phyloP scores from a whole-genome alignment of 2,329 filamentous ascomycete genomes.

The Colletotrichum karsti region DNA sequence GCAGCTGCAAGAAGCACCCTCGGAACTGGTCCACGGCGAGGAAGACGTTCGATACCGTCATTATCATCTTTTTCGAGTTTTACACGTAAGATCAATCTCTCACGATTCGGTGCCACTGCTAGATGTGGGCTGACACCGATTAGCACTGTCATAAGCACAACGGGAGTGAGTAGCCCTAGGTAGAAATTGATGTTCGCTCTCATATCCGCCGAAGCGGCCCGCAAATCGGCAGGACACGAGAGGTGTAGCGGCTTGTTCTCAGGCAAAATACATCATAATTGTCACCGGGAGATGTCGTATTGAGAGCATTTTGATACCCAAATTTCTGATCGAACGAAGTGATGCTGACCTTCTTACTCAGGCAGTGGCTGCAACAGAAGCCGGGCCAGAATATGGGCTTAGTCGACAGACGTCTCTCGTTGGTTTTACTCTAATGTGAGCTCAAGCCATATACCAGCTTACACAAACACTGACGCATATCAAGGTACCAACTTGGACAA shows the following conservation, averaged over 20 bases:
- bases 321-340: neutral
- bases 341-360: neutral
- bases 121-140: neutral
- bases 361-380: slow-evolving; percentile 25
- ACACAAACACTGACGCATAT: neutral
- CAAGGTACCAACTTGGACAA: slow-evolving; percentile 45
- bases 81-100: slow-evolving; percentile 30
- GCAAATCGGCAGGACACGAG: neutral
- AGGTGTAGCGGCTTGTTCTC: neutral
- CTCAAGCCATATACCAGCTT: neutral
- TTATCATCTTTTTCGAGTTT: slow-evolving; percentile 34
- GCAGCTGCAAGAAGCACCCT: slow-evolving; percentile 18
- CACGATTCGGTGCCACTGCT: neutral
- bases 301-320: neutral
- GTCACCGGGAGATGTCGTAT: neutral
- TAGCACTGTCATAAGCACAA: slow-evolving; percentile 25
- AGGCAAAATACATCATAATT: neutral
- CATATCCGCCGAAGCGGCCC: neutral
- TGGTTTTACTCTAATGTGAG: slow-evolving; percentile 36
- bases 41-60: slow-evolving; percentile 30
- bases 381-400: slow-evolving; percentile 6
- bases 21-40: slow-evolving; percentile 31
- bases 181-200: no score
- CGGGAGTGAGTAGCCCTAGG: slow-evolving; percentile 21
- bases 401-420: slow-evolving; percentile 29